Evolutionary conservation across 2,329 filamentous ascomycete genomes (phyloP), one percentile per base, ranked within the genome.

Genomic region (Xenosphaeropsis pyriputrescens): DNA sequence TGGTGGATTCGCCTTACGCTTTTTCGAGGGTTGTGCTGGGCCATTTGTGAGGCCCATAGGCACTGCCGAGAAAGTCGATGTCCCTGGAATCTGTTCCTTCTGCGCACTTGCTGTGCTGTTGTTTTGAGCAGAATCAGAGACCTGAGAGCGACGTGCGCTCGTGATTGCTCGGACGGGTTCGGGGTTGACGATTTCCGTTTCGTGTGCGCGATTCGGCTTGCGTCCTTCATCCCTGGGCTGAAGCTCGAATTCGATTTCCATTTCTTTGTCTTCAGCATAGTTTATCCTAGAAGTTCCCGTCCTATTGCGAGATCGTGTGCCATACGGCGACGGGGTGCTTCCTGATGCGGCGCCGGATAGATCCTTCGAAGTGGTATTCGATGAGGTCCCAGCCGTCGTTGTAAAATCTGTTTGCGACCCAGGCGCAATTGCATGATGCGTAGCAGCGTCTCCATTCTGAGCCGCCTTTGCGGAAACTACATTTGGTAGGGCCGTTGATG

Each of bases 211-310:
- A 49, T 66, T 64, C 29, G 64, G 56, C 54, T 79, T 80, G 55
- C 75, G 75, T 38, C 63, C 50, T 43, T 74, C 70, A 39, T 63
- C 63, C 47, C 70, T 61, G 38, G 63, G 57, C 53, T 68, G 63
- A 56, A 69, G 72, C 52, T 95, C 89, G 57, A 86, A 85, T 56
- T 96, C 91, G 59, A 84, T 76, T 52, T 96, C 89, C 48, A 88
- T 68, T 58, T 95, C 89, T 61, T 74, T 83, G 60, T 89, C 84
- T 62, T 98, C 91, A 36, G 91, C 89, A 60, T 98, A 98, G 61
- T 98, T 98, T 47, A 81, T 78, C 48, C 91, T 82, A 49, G 81
- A 71, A 47, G 72, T 75, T 51, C 82, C 81, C 41, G 74, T 79
- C 53, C 88, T 80, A 60, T 93, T 93, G 57, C 91, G 82, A 50